Base-by-base conservation (phyloP, 495 filamentous ascomycete genomes). In the Xylaria venustula region DNA sequence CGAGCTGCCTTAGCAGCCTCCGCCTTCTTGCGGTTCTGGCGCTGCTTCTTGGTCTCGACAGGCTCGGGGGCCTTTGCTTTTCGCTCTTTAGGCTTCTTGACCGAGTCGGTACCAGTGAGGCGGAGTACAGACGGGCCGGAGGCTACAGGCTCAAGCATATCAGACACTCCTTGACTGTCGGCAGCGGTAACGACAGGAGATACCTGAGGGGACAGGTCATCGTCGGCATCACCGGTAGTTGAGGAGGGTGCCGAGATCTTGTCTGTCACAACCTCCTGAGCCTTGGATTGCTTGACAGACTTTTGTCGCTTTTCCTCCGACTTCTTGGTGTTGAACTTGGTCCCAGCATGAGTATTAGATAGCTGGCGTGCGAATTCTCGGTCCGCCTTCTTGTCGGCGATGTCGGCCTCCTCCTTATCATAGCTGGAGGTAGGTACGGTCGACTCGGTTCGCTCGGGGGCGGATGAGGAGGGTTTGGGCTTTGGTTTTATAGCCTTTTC, bases 1-100 rank as follows among this genome's bases (percentile, higher is more conserved):
- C 90, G 87, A 47, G 82, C 75, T 44, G 81, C 74, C 79, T 90
- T 90, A 55, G 83, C 82, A 42, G 83, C 85, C 75, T 95, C 91
- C 51, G 82, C 85, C 83, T 93, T 96, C 72, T 86, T 81, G 36
- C 85, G 83, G 75, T 94, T 90, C 78, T 94, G 90, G 50, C 92
- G 86, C 77, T 93, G 90, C 81, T 95, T 96, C 87, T 96, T 95
- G 25, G 87, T 89, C 76, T 93, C 89, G 12, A 79, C 81, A 52
- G 75, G 73, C 59, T 86, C 79, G 17, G 73, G 63, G 48, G 75
- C 67, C 68, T 83, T 80, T 57, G 77, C 65, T 79, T 88, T 89
- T 69, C 81, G 76, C 73, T 87, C 83, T 78, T 87, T 88, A 45
- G 84, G 73, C 65, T 85, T 82, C 44, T 76, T 76, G 45, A 82